Evolutionary conservation across 768 basidiomycete species (phyloP).

Genomic region (Mrakia hoshinonis): DNA sequence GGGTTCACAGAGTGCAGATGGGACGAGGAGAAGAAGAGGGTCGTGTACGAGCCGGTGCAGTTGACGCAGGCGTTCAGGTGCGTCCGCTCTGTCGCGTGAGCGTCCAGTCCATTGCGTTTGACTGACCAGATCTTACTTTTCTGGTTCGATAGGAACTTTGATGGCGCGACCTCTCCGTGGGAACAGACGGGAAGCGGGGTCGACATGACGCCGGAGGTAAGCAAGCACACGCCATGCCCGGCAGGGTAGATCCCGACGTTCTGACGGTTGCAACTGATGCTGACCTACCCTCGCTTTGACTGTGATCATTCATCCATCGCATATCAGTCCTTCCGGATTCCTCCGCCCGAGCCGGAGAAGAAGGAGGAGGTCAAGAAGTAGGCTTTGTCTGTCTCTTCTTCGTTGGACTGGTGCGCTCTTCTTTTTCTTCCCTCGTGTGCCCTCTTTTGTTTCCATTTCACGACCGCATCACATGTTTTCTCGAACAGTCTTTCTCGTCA

Average conservation of each 20-base stretch:
- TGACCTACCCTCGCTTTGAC: constrained; percentile 42
- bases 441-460: too few relatives aligned
- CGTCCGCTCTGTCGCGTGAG: constrained; percentile 31
- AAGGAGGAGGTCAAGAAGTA: constrained; percentile 63
- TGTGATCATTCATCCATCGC: neutral
- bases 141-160: constrained; percentile 68
- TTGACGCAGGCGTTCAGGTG: constrained; percentile 96
- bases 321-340: constrained; percentile 40
- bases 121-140: neutral
- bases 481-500: too few relatives aligned
- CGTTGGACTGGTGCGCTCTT: neutral
- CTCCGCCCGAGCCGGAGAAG: constrained; percentile 63
- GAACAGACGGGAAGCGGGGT: constrained; percentile 76
- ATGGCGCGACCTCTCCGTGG: constrained; percentile 77
- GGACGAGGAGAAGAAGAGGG: constrained; percentile 93
- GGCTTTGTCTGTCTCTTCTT: constrained; percentile 25
- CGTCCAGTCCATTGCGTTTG: neutral
- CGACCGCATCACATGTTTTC: too few relatives aligned
- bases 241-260: too few relatives aligned
- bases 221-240: too few relatives aligned
- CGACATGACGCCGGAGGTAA: constrained; percentile 51
- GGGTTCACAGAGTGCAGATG: constrained; percentile 98
- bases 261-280: constrained; percentile 7
- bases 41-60: constrained; percentile 95
- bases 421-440: too few relatives aligned